These are phyloP conservation scores for Hyaloscypha bicolor DNA, from an alignment of 495 filamentous ascomycete genomes.

Conservation along the genomic window DNA sequence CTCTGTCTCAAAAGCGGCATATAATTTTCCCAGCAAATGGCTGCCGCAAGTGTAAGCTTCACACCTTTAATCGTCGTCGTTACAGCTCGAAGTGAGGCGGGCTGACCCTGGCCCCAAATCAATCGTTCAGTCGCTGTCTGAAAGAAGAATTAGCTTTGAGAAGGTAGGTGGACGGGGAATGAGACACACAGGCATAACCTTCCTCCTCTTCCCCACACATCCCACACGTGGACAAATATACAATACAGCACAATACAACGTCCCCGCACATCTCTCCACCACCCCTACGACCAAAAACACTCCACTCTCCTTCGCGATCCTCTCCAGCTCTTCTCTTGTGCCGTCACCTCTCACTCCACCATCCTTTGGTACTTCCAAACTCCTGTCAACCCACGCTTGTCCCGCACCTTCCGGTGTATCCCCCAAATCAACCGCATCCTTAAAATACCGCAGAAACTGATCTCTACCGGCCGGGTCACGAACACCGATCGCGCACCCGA, in stretches of 20 bases:
- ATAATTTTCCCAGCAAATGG: conserved; percentile 97
- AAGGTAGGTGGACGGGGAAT: neutral
- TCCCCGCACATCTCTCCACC: conserved; percentile 79
- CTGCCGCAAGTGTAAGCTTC: conserved; percentile 75
- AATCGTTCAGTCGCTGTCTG: conserved; percentile 78
- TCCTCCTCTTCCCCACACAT: conserved; percentile 82
- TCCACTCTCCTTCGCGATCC: conserved; percentile 69
- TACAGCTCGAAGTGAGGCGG: conserved; percentile 78
- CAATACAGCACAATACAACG: conserved; percentile 80
- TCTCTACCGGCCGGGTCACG: conserved; percentile 72
- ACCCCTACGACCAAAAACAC: conserved; percentile 81
- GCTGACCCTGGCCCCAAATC: conserved; percentile 87
- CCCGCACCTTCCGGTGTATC: conserved; percentile 80
- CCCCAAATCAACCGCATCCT: conserved; percentile 78
- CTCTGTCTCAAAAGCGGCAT: conserved; percentile 85
- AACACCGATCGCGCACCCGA: conserved; percentile 73
- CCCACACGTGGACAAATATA: conserved; percentile 71
- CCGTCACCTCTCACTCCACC: conserved; percentile 71
- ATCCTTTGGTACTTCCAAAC: conserved; percentile 52
- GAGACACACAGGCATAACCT: conserved; percentile 82
- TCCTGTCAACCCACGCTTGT: conserved; percentile 68
- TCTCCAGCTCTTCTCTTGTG: conserved; percentile 78
- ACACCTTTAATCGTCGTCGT: conserved; percentile 79
- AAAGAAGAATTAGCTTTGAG: neutral
- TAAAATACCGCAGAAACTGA: conserved; percentile 83